Evolutionary conservation across 2,329 filamentous ascomycete species (phyloP).

Genomic region (Scedosporium boydii): DNA sequence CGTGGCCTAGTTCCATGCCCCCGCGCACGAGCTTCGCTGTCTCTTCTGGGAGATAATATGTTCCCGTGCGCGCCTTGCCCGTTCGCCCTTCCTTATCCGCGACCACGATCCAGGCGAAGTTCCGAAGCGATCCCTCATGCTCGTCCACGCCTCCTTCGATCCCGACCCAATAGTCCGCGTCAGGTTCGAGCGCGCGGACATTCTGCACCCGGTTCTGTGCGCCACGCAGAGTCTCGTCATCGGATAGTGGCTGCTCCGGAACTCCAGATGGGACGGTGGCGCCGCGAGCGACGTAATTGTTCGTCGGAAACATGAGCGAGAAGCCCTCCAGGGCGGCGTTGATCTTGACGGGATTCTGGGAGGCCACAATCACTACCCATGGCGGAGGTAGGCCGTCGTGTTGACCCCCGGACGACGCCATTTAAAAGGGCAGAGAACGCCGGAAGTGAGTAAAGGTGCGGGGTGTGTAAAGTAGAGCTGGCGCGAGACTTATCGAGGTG

Average conservation of each 20-base stretch:
- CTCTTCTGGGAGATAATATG: slow-evolving; percentile 27
- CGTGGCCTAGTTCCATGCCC: slow-evolving; percentile 29
- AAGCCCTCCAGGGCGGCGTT: slow-evolving; percentile 26
- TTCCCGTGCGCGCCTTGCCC: slow-evolving; percentile 27
- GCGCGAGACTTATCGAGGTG: too few species aligned
- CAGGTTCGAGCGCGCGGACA: slow-evolving; percentile 18
- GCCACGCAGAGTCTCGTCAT: slow-evolving; percentile 26
- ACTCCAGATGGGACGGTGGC: slow-evolving; percentile 27
- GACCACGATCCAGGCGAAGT: slow-evolving; percentile 31
- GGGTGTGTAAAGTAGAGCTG: too few species aligned
- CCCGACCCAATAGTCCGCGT: slow-evolving; percentile 29
- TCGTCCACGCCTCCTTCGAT: slow-evolving; percentile 30
- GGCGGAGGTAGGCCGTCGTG: not conserved
- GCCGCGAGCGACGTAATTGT: slow-evolving; percentile 15
- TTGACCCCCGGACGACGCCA: too few species aligned
- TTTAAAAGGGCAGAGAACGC: too few species aligned
- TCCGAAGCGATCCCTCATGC: slow-evolving; percentile 16
- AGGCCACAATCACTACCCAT: slow-evolving; percentile 22
- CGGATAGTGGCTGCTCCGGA: slow-evolving; percentile 28
- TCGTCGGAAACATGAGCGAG: slow-evolving; percentile 21
- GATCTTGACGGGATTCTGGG: slow-evolving; percentile 30
- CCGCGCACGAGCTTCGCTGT: slow-evolving; percentile 22
- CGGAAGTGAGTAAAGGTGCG: too few species aligned
- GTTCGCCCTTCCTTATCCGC: slow-evolving; percentile 16
- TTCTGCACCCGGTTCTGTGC: slow-evolving; percentile 26